Evolutionary conservation across 2,329 filamentous ascomycete genomes (phyloP).

Genomic region (Hymenoscyphus occultus): DNA sequence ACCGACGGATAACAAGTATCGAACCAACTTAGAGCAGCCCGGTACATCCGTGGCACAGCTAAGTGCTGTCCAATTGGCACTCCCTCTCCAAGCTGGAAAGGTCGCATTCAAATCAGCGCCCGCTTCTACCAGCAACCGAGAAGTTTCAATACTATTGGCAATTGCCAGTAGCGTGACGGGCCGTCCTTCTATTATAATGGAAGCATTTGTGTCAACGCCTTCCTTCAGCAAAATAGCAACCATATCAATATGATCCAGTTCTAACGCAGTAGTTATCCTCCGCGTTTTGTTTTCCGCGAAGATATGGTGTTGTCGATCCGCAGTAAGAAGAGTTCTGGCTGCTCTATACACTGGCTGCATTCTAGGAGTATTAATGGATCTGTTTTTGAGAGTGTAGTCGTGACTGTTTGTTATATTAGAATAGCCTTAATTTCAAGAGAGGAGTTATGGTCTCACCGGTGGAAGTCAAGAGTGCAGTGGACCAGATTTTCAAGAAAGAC

Average conservation of each 20-base stretch:
- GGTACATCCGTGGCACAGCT: background rate
- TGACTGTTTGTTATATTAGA: background rate
- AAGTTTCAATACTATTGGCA: background rate
- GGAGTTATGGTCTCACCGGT: background rate
- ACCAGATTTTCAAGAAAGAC: background rate
- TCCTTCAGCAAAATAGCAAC: background rate
- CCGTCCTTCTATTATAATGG: background rate
- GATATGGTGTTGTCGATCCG: background rate
- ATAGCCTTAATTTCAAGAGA: background rate
- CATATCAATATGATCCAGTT: background rate
- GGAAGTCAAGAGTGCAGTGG: background rate
- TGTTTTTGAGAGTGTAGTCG: too few relatives aligned
- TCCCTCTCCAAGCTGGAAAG: background rate
- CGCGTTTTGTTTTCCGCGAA: background rate
- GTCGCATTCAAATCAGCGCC: background rate
- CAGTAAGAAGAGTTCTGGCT: background rate
- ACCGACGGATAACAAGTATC: background rate
- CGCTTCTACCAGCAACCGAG: background rate
- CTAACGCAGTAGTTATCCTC: background rate
- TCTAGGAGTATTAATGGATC: too few relatives aligned
- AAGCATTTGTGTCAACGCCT: background rate
- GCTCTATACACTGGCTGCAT: background rate
- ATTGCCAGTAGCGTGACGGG: background rate
- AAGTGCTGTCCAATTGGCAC: background rate
- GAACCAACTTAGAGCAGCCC: background rate